A percentile compares a stretch with the other conserved stretches of the same genome.
phyloP scores from a whole-genome alignment of 345 rosid genomes.

The Gossypium ekmanianum region DNA sequence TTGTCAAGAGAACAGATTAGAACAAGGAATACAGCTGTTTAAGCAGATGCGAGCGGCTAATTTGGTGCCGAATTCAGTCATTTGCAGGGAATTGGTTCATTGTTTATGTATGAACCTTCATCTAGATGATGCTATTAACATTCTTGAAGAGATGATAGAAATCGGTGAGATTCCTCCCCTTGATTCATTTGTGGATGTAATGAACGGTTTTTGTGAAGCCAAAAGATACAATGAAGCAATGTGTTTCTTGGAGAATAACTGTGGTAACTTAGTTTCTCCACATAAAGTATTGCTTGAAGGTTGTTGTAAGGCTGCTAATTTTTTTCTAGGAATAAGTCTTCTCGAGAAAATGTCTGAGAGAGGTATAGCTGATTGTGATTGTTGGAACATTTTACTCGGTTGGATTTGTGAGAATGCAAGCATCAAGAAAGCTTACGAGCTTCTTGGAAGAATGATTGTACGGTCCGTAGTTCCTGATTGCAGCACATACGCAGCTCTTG shows the following conservation, averaged over 20 bases:
- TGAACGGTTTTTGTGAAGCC: conserved; percentile 35
- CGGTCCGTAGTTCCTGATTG: conserved; percentile 33
- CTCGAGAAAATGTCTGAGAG: conserved; percentile 36
- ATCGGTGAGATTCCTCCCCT: conserved; percentile 21
- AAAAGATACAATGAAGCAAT: conserved; percentile 33
- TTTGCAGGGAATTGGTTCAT: conserved; percentile 29
- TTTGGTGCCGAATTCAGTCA: conserved; percentile 26
- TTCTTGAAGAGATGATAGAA: conserved; percentile 41
- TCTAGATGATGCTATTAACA: conserved; percentile 33
- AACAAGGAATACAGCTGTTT: conserved; percentile 36
- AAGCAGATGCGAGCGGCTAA: conserved; percentile 38
- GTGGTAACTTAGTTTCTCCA: conserved; percentile 30
- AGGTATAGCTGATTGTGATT: conserved; percentile 37
- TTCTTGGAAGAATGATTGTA: conserved; percentile 46
- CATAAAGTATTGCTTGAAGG: conserved; percentile 44
- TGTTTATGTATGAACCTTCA: conserved; percentile 39
- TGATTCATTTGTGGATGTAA: conserved; percentile 33
- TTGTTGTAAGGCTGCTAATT: conserved; percentile 37
- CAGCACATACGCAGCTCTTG: conserved; percentile 43
- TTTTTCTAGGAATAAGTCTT: conserved; percentile 34
- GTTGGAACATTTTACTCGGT: conserved; percentile 49
- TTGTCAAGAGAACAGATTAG: conserved; percentile 36
- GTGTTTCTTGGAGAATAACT: conserved; percentile 39
- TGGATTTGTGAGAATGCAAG: conserved; percentile 41
- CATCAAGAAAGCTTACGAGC: conserved; percentile 35